Evolutionary conservation across 805 yeast species (phyloP).

Genomic region (Teunomyces lycoperdinae): DNA sequence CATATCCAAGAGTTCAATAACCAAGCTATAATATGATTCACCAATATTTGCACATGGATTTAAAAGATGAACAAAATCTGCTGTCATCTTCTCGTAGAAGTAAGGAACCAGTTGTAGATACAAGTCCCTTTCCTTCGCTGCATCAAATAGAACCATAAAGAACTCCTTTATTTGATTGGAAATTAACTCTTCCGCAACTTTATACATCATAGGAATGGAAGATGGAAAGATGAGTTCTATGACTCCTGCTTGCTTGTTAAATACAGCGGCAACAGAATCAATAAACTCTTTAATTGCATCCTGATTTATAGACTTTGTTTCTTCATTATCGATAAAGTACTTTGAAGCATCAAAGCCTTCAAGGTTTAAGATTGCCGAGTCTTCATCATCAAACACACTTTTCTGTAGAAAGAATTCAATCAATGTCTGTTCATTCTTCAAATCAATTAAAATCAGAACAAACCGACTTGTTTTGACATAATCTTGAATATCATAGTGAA

Average conservation of each 20-base stretch:
- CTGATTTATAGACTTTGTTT: neutral
- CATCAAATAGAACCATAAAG: slow-evolving; percentile 24
- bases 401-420: slow-evolving; percentile 45
- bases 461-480: slow-evolving; percentile 35
- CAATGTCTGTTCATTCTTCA: slow-evolving; percentile 41
- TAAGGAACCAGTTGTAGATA: slow-evolving; percentile 40
- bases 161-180: slow-evolving; percentile 38
- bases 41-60: slow-evolving; percentile 36
- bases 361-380: slow-evolving; percentile 25
- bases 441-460: slow-evolving; percentile 32
- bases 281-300: slow-evolving; percentile 14
- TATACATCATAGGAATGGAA: slow-evolving; percentile 45
- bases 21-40: slow-evolving; percentile 26
- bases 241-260: slow-evolving; percentile 36
- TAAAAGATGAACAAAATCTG: slow-evolving; percentile 24
- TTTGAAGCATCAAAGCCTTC: slow-evolving; percentile 23
- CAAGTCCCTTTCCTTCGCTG: slow-evolving; percentile 23
- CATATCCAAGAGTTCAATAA: slow-evolving; percentile 39
- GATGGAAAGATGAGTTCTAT: slow-evolving; percentile 46
- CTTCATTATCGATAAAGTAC: slow-evolving; percentile 16
- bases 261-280: slow-evolving; percentile 26
- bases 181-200: slow-evolving; percentile 46
- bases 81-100: slow-evolving; percentile 30
- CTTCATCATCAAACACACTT: slow-evolving; percentile 38
- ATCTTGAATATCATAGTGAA: slow-evolving; percentile 48